Conservation (phyloP, 768 basidiomycete genomes). For the Serendipita indica region DNA sequence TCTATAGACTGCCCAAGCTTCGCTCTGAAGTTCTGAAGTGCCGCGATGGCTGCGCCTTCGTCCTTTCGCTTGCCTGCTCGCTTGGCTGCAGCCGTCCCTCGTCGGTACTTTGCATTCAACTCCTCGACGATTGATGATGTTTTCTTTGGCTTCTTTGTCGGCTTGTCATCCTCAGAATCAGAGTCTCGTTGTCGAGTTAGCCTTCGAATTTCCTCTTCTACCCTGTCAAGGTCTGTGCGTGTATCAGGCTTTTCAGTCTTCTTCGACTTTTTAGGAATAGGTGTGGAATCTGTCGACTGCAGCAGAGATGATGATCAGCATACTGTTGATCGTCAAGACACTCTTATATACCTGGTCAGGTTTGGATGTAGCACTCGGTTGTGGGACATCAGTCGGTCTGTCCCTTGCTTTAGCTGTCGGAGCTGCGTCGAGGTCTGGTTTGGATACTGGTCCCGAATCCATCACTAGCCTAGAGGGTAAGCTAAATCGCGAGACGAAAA, state of each 20-base stretch:
- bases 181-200: conserved; percentile 46
- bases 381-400: neutral
- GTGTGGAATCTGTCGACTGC: too few species aligned
- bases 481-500: neutral
- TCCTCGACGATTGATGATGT: conserved; percentile 59
- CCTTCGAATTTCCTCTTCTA: conserved; percentile 79
- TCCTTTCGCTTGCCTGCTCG: conserved; percentile 41
- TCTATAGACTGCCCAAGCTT: conserved; percentile 39
- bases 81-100: conserved; percentile 37
- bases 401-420: neutral
- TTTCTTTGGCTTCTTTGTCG: conserved; percentile 38
- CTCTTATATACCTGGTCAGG: too few species aligned
- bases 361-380: too few species aligned
- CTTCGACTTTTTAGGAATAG: conserved; percentile 14
- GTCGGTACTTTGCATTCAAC: conserved; percentile 65
- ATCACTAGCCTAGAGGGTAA: neutral
- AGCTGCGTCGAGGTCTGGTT: too few species aligned
- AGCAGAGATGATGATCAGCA: too few species aligned
- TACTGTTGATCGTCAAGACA: too few species aligned
- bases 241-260: conserved; percentile 41
- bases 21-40: conserved; percentile 53
- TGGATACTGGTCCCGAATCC: neutral
- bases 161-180: conserved; percentile 52
- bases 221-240: conserved; percentile 66
- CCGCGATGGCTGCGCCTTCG: conserved; percentile 55